Conservation (phyloP, 257 asterid genomes). For the Thymus mandschuricus region DNA sequence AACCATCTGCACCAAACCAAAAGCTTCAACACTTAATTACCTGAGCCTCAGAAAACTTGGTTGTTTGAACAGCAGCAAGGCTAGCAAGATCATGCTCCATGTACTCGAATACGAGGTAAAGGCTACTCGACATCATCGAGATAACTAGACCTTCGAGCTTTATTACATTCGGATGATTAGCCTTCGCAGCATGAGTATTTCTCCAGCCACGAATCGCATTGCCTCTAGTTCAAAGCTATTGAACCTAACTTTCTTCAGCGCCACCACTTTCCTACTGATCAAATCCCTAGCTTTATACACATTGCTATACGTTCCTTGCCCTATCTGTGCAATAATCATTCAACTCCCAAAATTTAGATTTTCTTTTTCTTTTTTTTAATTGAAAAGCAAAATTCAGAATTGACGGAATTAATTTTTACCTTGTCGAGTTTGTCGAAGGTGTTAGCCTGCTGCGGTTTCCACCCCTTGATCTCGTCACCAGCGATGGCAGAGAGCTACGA, state of each 20-base stretch:
- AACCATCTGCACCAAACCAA: too few species aligned
- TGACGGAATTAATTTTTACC: constrained; percentile 41
- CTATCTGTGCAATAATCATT: constrained; percentile 53
- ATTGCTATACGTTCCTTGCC: constrained; percentile 91
- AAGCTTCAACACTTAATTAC: constrained; percentile 27
- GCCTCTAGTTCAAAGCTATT: constrained; percentile 87
- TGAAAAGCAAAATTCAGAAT: not conserved
- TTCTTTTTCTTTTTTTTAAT: too few species aligned
- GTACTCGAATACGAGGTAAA: constrained; percentile 89
- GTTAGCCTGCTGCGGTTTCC: constrained; percentile 92
- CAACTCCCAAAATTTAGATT: too few species aligned
- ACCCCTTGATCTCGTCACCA: constrained; percentile 75
- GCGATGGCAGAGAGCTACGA: constrained; percentile 77
- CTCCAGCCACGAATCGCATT: constrained; percentile 92
- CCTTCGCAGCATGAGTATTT: constrained; percentile 67
- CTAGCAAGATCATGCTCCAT: constrained; percentile 97
- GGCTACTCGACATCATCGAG: constrained; percentile 69
- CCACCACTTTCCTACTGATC: constrained; percentile 57
- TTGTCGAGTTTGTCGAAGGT: constrained; percentile 86
- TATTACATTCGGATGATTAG: constrained; percentile 88
- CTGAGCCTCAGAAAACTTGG: constrained; percentile 83
- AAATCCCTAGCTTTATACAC: constrained; percentile 86
- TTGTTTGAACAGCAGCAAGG: constrained; percentile 55
- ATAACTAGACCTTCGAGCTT: constrained; percentile 83
- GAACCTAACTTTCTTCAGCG: constrained; percentile 86